These are phyloP conservation scores for Diaporthe longicolla DNA, from an alignment of 2,329 filamentous ascomycete genomes.

Conservation along the genomic window DNA sequence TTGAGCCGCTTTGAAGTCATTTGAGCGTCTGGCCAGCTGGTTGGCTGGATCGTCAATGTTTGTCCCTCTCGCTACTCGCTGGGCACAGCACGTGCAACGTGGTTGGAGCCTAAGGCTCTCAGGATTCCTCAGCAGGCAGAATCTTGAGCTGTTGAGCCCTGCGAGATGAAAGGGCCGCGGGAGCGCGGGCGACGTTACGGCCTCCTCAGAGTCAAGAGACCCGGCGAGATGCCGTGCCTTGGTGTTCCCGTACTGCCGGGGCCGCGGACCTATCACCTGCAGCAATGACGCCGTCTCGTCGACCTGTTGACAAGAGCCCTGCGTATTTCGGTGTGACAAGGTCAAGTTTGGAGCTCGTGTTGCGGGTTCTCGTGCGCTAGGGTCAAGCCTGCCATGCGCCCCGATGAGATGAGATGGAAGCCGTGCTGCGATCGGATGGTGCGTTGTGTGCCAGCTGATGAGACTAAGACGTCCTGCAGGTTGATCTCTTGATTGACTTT, in stretches of 20 bases:
- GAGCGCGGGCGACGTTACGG: neutral
- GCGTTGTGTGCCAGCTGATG: neutral
- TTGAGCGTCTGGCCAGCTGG: neutral
- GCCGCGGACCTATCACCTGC: conserved; percentile 19
- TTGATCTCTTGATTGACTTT: conserved; percentile 41
- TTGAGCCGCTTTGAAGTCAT: neutral
- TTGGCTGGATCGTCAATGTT: neutral
- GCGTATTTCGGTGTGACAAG: conserved; percentile 20
- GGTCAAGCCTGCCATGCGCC: neutral
- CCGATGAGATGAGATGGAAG: neutral
- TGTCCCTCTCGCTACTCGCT: conserved; percentile 1
- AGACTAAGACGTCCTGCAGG: neutral
- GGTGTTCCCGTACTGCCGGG: conserved; percentile 17
- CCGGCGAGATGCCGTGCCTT: neutral
- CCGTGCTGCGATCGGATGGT: too few relatives aligned
- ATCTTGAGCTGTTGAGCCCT: neutral
- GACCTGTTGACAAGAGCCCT: neutral
- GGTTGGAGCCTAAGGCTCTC: neutral
- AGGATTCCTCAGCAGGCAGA: neutral
- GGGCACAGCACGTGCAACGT: conserved; percentile 5
- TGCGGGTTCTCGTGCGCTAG: neutral
- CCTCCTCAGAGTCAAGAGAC: neutral
- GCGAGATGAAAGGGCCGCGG: conserved; percentile 21
- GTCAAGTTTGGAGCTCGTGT: conserved; percentile 12
- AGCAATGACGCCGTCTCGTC: neutral